These are phyloP conservation scores for Acanthochlamys bracteata DNA, from an alignment of 106 monocot species.

Conservation along the genomic window DNA sequence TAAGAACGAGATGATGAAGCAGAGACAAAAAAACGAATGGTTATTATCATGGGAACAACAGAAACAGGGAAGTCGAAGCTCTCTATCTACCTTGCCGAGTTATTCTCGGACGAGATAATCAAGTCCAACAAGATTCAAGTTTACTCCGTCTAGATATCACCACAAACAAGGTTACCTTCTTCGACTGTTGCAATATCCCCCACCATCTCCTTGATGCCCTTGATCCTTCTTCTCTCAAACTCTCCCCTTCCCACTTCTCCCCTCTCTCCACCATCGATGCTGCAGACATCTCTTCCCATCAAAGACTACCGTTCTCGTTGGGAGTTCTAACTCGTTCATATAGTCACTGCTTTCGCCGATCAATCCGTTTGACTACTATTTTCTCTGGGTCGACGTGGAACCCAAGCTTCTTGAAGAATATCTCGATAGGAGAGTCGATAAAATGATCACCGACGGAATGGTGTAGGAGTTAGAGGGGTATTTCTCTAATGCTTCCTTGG, in stretches of 20 bases:
- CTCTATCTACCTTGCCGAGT: constrained; percentile 57
- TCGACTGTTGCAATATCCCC: constrained; percentile 56
- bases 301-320: constrained; percentile 52
- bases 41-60: constrained; percentile 85
- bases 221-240: constrained; percentile 44
- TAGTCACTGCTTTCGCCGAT: constrained; percentile 34
- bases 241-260: constrained; percentile 44
- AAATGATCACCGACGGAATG: constrained; percentile 78
- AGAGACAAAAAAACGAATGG: constrained; percentile 22
- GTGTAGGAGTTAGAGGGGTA: constrained; percentile 66
- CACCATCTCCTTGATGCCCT: constrained; percentile 75
- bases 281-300: constrained; percentile 23
- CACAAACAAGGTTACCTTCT: constrained; percentile 67
- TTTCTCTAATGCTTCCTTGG: constrained; percentile 18
- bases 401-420: constrained; percentile 38
- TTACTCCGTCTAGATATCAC: constrained; percentile 77
- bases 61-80: constrained; percentile 90
- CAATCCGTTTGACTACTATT: constrained; percentile 35
- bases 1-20: not conserved
- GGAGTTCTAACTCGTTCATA: constrained; percentile 90
- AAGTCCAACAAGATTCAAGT: constrained; percentile 95
- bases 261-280: constrained; percentile 24
- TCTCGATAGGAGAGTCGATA: constrained; percentile 80
- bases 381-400: constrained; percentile 79
- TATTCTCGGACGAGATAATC: constrained; percentile 49